phyloP scores from a whole-genome alignment of 2,329 filamentous ascomycete species.

The Penicillium sp. region DNA sequence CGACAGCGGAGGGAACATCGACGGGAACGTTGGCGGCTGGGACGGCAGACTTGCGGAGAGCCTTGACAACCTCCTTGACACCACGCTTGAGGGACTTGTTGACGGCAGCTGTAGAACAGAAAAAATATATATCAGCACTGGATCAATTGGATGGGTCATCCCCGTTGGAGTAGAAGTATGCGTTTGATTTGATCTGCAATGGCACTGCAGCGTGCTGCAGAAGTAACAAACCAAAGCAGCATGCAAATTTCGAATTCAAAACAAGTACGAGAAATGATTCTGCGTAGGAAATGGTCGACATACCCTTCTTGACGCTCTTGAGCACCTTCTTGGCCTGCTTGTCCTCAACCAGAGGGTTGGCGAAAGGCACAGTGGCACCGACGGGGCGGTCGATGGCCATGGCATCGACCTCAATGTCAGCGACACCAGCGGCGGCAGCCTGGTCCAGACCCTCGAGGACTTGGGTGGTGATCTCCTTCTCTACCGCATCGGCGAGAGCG shows the following conservation, averaged over 20 bases:
- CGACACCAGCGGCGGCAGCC: constrained; percentile 26
- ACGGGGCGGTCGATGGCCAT: constrained; percentile 42
- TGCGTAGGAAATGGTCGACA: constrained; percentile 7
- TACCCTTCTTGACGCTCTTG: constrained; percentile 58
- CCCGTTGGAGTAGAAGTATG: not conserved
- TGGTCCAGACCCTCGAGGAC: constrained; percentile 41
- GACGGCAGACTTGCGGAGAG: constrained; percentile 85
- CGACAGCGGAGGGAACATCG: constrained; percentile 70
- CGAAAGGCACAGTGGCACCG: constrained; percentile 55
- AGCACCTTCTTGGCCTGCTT: constrained; percentile 57
- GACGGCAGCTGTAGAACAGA: constrained; percentile 73
- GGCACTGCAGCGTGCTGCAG: not conserved
- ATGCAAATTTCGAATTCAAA: not conserved
- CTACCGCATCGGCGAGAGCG: constrained; percentile 42
- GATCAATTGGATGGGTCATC: not conserved
- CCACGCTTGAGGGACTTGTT: constrained; percentile 95
- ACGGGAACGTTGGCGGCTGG: constrained; percentile 67
- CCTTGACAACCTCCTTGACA: constrained; percentile 98
- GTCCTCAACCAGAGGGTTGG: constrained; percentile 55
- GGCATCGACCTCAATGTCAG: constrained; percentile 30
- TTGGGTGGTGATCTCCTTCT: constrained; percentile 44
- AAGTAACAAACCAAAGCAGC: not conserved
- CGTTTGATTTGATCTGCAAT: not conserved
- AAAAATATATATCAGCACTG: constrained; percentile 23
- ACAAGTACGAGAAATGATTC: not conserved